A percentile compares a stretch with the other conserved stretches of the same genome.
These are phyloP conservation scores for Gleditsia sinensis DNA, from an alignment of 306 rosid species.

Conservation along the genomic window DNA sequence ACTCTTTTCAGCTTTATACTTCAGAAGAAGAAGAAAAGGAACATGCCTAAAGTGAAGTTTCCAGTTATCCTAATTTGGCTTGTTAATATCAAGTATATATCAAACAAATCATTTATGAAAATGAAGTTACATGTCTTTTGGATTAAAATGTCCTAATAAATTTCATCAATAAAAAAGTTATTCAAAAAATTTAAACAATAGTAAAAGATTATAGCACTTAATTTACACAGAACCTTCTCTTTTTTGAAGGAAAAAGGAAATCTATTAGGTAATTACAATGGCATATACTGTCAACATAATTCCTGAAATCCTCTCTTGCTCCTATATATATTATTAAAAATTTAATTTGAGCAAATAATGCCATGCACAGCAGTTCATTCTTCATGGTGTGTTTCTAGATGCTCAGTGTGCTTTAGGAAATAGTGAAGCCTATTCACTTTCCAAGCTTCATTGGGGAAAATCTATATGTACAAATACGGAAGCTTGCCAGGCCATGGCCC, in stretches of 20 bases:
- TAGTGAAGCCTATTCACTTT: slow-evolving; percentile 16
- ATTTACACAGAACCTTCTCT: too few relatives aligned
- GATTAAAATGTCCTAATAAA: too few relatives aligned
- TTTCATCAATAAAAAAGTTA: neutral
- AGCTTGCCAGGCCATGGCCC: neutral
- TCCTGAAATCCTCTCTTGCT: neutral
- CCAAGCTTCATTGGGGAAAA: neutral
- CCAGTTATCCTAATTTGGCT: neutral
- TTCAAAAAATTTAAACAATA: slow-evolving; percentile 3
- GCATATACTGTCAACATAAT: neutral
- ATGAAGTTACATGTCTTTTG: neutral
- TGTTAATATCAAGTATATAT: neutral
- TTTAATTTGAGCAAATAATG: neutral
- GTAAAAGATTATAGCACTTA: slow-evolving; percentile 4
- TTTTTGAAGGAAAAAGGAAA: slow-evolving; percentile 5
- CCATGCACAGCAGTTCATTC: neutral
- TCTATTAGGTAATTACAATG: neutral
- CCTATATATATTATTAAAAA: neutral
- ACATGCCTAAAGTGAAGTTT: neutral
- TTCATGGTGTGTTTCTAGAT: slow-evolving; percentile 5
- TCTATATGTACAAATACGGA: slow-evolving; percentile 20
- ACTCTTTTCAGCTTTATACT: slow-evolving; percentile 4
- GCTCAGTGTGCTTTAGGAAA: slow-evolving; percentile 3
- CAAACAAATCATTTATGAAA: neutral
- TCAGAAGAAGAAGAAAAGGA: neutral